Conservation (phyloP, 768 basidiomycete species). For the Xerocomus spinulosus region DNA sequence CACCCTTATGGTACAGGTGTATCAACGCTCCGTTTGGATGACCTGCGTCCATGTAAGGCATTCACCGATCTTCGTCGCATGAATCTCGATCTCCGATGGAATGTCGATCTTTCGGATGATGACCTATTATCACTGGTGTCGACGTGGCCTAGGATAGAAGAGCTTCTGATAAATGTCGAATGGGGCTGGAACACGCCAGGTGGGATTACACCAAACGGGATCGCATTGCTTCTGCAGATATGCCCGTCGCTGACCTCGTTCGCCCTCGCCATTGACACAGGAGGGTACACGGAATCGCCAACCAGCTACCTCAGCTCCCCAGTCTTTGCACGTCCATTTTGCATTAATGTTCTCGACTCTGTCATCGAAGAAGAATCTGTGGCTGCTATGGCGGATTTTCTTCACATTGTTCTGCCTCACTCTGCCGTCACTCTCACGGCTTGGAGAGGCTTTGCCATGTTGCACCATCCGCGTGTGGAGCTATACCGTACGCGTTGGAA, state of each 20-base stretch:
- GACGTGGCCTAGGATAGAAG: constrained; percentile 8
- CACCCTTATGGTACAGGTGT: background rate
- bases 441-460: background rate
- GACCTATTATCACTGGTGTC: background rate
- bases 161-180: constrained; percentile 1
- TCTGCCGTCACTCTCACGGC: no score
- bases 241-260: background rate
- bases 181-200: constrained; percentile 5
- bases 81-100: background rate
- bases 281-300: no score
- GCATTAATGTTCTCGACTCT: no score
- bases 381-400: no score
- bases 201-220: constrained; percentile 8
- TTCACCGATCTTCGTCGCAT: background rate
- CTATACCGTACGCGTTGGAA: background rate
- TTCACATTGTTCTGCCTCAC: no score
- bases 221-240: background rate
- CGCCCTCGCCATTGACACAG: constrained; percentile 8
- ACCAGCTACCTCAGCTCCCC: no score
- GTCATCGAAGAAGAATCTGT: no score
- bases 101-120: background rate
- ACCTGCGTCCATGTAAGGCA: background rate
- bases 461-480: no score
- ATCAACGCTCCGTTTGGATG: background rate
- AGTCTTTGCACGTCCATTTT: no score